These are phyloP conservation scores for Blastobotrys malaysiensis DNA, from an alignment of 1,139 yeast genomes.

Conservation along the genomic window DNA sequence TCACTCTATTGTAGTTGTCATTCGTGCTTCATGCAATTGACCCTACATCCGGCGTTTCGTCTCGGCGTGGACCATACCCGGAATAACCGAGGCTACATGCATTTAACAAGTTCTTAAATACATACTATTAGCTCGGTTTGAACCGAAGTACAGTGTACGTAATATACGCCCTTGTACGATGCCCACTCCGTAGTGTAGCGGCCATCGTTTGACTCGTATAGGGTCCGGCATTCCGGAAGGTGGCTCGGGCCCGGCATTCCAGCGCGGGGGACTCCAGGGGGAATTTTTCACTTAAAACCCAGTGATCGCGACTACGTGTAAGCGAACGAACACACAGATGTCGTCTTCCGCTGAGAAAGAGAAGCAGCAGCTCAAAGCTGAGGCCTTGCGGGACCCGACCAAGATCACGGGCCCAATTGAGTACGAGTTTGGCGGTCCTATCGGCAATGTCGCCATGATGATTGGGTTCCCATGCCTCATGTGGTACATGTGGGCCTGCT, in stretches of 20 bases:
- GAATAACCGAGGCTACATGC: too few relatives aligned
- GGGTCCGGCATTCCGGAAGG: not conserved
- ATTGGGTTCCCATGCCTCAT: slow-evolving; percentile 84
- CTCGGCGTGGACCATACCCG: too few relatives aligned
- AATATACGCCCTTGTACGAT: too few relatives aligned
- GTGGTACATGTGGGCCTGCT: slow-evolving; percentile 96
- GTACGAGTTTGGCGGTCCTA: slow-evolving; percentile 90
- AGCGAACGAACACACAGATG: slow-evolving; percentile 15
- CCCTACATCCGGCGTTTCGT: too few relatives aligned
- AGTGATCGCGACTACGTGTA: not conserved
- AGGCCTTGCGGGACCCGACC: slow-evolving; percentile 19
- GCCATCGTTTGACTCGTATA: not conserved
- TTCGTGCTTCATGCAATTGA: too few relatives aligned
- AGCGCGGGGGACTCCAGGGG: not conserved
- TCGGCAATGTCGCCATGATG: slow-evolving; percentile 94
- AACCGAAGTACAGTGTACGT: too few relatives aligned
- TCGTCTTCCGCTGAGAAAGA: slow-evolving; percentile 15
- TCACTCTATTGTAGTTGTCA: too few relatives aligned
- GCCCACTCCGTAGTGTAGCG: not conserved
- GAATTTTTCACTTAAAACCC: not conserved
- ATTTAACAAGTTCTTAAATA: too few relatives aligned
- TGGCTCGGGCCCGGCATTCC: not conserved
- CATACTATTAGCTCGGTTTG: too few relatives aligned
- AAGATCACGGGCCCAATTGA: slow-evolving; percentile 18
- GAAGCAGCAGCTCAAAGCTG: slow-evolving; percentile 14